Evolutionary conservation across 257 asterid species (phyloP).

Genomic region (Gentiana dahurica): DNA sequence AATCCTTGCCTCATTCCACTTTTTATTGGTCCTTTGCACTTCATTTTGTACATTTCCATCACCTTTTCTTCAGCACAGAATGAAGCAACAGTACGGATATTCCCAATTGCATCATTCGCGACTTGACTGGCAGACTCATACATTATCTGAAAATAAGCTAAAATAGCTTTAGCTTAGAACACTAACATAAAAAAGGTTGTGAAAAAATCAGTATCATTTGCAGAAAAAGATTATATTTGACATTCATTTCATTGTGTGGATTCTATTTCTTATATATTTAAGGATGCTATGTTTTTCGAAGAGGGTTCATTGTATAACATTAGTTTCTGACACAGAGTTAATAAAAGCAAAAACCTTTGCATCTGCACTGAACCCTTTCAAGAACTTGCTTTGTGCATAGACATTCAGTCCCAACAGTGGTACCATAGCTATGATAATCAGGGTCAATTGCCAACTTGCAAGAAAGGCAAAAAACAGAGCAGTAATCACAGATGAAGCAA

Average conservation of each 20-base stretch:
- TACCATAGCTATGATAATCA: slow-evolving; percentile 53
- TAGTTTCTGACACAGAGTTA: no score
- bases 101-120: slow-evolving; percentile 49
- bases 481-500: slow-evolving; percentile 44
- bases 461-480: slow-evolving; percentile 59
- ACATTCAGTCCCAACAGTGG: slow-evolving; percentile 66
- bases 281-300: no score
- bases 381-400: slow-evolving; percentile 45
- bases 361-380: slow-evolving; percentile 74
- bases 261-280: no score
- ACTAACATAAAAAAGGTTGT: background rate
- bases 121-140: slow-evolving; percentile 90
- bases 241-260: no score
- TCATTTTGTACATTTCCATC: slow-evolving; percentile 51
- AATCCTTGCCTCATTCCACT: slow-evolving; percentile 65
- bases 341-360: slow-evolving; percentile 43
- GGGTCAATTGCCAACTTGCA: slow-evolving; percentile 75
- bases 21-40: slow-evolving; percentile 63
- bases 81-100: slow-evolving; percentile 56
- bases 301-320: no score
- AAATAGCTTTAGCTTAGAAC: slow-evolving; percentile 5
- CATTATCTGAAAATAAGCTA: slow-evolving; percentile 39
- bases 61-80: slow-evolving; percentile 87
- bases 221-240: no score
- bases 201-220: background rate